These are phyloP conservation scores for Mycena epipterygia DNA, from an alignment of 768 basidiomycete genomes.

Conservation along the genomic window DNA sequence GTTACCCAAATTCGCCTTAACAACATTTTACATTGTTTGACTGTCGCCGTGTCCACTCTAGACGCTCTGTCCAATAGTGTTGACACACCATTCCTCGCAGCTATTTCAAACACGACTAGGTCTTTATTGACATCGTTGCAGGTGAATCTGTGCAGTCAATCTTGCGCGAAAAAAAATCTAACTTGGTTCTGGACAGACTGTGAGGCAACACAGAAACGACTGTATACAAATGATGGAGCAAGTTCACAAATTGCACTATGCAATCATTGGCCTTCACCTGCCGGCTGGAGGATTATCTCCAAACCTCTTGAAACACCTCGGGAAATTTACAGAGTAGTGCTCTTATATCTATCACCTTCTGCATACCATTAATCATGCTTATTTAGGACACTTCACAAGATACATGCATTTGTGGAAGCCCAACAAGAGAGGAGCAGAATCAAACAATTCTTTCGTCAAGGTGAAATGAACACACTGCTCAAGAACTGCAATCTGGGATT, in stretches of 20 bases:
- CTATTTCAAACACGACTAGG: not conserved
- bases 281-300: not conserved
- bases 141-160: not conserved
- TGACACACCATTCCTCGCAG: not conserved
- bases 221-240: not conserved
- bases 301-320: not conserved
- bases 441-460: conserved; percentile 1
- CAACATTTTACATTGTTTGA: not conserved
- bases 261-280: not conserved
- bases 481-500: not conserved
- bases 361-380: not conserved
- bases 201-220: not conserved
- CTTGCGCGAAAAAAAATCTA: not conserved
- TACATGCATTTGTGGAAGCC: not conserved
- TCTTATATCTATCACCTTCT: not conserved
- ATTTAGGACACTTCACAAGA: not conserved
- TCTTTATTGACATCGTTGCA: not conserved
- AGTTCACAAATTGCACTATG: not conserved
- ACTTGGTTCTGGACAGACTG: not conserved
- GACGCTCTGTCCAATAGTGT: not conserved
- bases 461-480: not conserved
- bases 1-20: not conserved
- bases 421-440: conserved; percentile 10
- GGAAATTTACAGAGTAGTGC: not conserved
- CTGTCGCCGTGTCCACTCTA: not conserved